phyloP scores from a whole-genome alignment of 306 rosid species.

The Canavalia gladiata region DNA sequence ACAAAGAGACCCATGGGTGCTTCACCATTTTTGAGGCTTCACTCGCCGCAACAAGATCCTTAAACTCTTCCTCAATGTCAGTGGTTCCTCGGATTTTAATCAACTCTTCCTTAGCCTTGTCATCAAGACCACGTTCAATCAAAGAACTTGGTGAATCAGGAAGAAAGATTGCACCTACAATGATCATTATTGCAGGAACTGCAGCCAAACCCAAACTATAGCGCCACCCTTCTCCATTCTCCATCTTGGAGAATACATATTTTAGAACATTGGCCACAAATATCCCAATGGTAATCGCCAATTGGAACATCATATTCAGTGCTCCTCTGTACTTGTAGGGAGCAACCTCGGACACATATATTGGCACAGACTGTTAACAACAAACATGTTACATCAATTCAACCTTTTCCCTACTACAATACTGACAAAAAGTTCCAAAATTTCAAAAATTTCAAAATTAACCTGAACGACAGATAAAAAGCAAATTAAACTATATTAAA shows the following conservation, averaged over 20 bases:
- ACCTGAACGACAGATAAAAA: too few species aligned
- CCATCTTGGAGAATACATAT: neutral
- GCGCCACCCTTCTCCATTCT: neutral
- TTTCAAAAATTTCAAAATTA: neutral
- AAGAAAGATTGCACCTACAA: neutral
- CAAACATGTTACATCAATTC: too few species aligned
- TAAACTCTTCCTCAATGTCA: neutral
- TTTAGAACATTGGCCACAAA: neutral
- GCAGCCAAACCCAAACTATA: neutral
- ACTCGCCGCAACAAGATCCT: neutral
- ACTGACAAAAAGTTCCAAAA: too few species aligned
- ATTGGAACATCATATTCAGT: slow-evolving; percentile 10
- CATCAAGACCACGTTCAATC: neutral
- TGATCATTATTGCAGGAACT: neutral
- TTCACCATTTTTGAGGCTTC: neutral
- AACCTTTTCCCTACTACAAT: too few species aligned
- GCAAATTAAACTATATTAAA: too few species aligned
- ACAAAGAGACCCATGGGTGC: neutral
- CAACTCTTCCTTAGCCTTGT: neutral
- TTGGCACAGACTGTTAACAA: neutral
- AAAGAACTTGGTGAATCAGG: neutral
- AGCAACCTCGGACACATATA: slow-evolving; percentile 7
- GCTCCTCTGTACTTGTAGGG: slow-evolving; percentile 10
- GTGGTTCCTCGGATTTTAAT: neutral
- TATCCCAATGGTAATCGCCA: neutral